Percentiles rank a stretch among this genome's conserved stretches.
Conservation (phyloP, 441 rosid genomes). For the Populus hybrid region DNA sequence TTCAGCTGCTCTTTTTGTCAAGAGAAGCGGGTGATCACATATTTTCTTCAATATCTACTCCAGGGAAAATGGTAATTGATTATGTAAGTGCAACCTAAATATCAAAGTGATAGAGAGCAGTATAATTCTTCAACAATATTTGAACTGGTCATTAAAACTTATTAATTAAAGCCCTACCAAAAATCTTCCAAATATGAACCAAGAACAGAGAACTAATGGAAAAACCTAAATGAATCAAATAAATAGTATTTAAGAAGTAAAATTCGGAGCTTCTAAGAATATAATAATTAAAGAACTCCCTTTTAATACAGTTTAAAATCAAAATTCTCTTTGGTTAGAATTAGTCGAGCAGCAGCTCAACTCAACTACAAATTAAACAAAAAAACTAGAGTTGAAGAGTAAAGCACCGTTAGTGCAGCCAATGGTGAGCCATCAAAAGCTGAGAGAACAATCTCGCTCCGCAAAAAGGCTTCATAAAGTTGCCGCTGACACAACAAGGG, state of each 20-base stretch:
- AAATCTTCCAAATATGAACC: neutral
- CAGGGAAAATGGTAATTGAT: conserved; percentile 16
- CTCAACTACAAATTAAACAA: neutral
- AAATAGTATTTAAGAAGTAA: neutral
- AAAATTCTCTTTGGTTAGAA: neutral
- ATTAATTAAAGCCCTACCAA: neutral
- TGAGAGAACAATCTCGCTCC: conserved; percentile 87
- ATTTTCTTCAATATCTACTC: conserved; percentile 95
- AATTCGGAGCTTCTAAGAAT: neutral
- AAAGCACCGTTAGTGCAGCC: conserved; percentile 89
- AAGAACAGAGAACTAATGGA: neutral
- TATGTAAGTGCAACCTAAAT: neutral
- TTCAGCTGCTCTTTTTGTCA: conserved; percentile 98
- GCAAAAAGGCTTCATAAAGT: conserved; percentile 85
- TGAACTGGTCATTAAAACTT: neutral
- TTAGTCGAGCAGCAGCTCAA: neutral
- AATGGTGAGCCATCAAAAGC: conserved; percentile 95
- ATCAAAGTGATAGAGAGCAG: conserved; percentile 9
- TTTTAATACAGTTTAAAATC: neutral
- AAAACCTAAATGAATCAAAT: neutral
- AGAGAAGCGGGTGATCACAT: conserved; percentile 95
- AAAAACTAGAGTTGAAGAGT: neutral
- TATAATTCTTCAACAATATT: neutral
- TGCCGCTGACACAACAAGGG: conserved; percentile 54
- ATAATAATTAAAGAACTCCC: neutral